These are phyloP conservation scores for Amaranthus hypochondriacus DNA, from an alignment of 148 eudicot species.

Conservation along the genomic window DNA sequence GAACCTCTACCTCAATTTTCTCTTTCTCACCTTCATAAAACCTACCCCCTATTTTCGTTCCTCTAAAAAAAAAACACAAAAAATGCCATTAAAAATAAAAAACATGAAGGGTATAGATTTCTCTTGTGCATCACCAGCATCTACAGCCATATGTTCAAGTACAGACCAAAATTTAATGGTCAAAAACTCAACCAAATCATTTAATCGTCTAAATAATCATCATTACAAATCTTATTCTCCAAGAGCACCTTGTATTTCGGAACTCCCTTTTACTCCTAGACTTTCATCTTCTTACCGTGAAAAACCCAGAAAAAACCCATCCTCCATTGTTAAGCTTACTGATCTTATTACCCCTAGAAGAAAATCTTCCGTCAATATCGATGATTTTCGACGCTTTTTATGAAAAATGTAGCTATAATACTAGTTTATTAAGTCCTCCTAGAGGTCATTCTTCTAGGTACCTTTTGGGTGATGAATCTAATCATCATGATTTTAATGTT, in stretches of 20 bases:
- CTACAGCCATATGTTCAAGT: conserved; percentile 82
- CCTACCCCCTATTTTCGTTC: background rate
- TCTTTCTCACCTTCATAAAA: background rate
- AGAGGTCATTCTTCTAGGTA: conserved; percentile 44
- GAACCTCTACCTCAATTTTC: conserved; percentile 17
- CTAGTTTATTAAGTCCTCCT: background rate
- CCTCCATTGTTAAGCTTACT: conserved; percentile 15
- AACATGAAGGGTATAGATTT: conserved; percentile 65
- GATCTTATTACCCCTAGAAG: background rate
- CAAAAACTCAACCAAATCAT: conserved; percentile 38
- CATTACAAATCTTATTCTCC: conserved; percentile 22
- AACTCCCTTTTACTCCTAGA: conserved; percentile 59
- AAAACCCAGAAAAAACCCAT: conserved; percentile 31
- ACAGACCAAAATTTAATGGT: conserved; percentile 46
- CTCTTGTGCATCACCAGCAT: conserved; percentile 79
- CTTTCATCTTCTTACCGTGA: conserved; percentile 29
- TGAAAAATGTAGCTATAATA: background rate
- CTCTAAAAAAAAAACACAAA: background rate
- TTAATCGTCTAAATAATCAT: conserved; percentile 30
- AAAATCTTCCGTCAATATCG: conserved; percentile 43
- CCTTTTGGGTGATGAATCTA: conserved; percentile 40
- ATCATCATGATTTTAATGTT: background rate
- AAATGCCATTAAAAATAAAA: conserved; percentile 33
- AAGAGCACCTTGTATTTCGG: conserved; percentile 52
- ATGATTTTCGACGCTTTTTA: conserved; percentile 28